Base-by-base conservation (phyloP, 148 eudicot genomes). In the Silene latifolia region DNA sequence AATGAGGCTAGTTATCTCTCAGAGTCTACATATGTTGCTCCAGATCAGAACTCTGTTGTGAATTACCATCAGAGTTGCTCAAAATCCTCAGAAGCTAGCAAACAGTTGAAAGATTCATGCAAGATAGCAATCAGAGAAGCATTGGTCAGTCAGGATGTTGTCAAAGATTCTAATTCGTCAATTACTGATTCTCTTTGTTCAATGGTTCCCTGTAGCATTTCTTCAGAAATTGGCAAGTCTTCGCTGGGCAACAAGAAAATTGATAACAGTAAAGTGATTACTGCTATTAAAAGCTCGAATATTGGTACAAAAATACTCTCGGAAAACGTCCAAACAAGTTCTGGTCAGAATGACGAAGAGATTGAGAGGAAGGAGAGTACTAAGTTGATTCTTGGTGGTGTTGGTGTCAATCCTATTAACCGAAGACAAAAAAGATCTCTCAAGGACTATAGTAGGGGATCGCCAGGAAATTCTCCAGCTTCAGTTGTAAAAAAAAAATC, bases 171-270 rank as follows among this genome's bases (percentile, higher is more conserved):
- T 47, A 77, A 74, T 85, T 71, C 79, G 24, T 85, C 91, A 29
- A 74, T 48, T 29, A n/a, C 69, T 53, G 98, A 93, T 82, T 91
- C 98, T 70, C 88, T 91, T 75, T 91, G 98, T 79, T 93, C 98
- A 17, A 80, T 85, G 76, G 97, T 93, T 71, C 98, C 98, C 19
- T 93, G 97, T 79, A 91, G 98, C 79, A 79, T 91, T 74, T 74
- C 90, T 59, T 75, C 88, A 24, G 86, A 84, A 60, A 80, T 57
- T 70, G 71, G 78, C 15, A 73, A 68, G 80, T 77, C 74, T 51
- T 19, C 77, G 65, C 47, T 64, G 63, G 72, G 76, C 70, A 75
- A 72, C 25, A 73, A 72, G 76, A 29, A 78, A 69, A 75, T 77
- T 63, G 76, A 73, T 53, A 51, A 19, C 56, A 51, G 18, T 56